phyloP scores from a whole-genome alignment of 2,329 filamentous ascomycete genomes.

The Chrysoporthe cubensis region DNA sequence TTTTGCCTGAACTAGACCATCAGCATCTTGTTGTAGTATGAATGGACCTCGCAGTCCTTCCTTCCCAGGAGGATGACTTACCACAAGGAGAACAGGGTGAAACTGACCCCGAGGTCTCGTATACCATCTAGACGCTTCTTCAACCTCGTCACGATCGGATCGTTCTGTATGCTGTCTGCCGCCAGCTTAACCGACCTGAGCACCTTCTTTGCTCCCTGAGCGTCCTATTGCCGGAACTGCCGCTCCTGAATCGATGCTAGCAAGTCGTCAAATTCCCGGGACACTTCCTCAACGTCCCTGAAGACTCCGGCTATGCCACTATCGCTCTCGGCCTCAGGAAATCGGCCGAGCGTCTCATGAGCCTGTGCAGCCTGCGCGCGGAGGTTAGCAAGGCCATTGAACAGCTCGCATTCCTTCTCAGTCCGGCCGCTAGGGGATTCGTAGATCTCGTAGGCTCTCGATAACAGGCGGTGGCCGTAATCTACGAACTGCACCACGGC shows the following conservation, averaged over 20 bases:
- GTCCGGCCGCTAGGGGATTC: background rate
- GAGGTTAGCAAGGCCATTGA: background rate
- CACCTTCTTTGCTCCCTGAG: background rate
- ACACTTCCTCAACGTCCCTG: background rate
- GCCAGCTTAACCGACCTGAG: background rate
- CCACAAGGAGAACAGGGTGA: background rate
- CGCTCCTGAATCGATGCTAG: background rate
- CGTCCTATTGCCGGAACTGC: background rate
- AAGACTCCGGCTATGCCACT: background rate
- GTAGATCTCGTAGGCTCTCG: background rate
- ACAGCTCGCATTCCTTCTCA: background rate
- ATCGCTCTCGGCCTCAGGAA: background rate
- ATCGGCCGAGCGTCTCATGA: background rate
- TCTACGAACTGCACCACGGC: constrained; percentile 14
- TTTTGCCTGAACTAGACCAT: background rate
- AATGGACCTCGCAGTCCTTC: too few relatives aligned
- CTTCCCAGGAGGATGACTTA: background rate
- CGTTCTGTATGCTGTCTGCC: background rate
- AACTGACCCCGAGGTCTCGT: background rate
- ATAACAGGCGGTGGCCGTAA: constrained; percentile 1
- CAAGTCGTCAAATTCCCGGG: background rate
- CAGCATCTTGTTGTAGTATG: background rate
- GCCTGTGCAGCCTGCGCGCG: background rate
- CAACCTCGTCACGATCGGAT: background rate
- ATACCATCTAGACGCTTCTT: background rate